Conservation (phyloP, 2,329 filamentous ascomycete genomes). For the Aspergillus tubingensis region DNA sequence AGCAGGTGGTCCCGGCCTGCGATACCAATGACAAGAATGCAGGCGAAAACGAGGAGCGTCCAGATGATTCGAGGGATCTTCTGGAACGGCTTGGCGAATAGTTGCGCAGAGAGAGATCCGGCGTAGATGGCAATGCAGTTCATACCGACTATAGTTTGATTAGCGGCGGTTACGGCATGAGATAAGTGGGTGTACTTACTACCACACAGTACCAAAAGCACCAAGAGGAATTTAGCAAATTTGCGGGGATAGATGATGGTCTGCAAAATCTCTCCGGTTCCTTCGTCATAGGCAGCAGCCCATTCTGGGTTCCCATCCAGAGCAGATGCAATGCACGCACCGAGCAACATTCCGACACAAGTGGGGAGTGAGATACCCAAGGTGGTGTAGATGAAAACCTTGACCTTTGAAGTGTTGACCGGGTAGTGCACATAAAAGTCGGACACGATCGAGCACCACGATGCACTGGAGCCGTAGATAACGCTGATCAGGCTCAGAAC, state of each 20-base stretch:
- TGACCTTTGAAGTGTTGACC: constrained; percentile 47
- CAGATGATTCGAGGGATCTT: constrained; percentile 52
- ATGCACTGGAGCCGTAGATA: constrained; percentile 53
- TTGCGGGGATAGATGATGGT: constrained; percentile 48
- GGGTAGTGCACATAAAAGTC: constrained; percentile 54
- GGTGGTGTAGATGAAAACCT: constrained; percentile 53
- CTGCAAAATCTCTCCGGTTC: constrained; percentile 51
- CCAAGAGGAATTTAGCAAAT: constrained; percentile 50
- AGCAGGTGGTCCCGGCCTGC: constrained; percentile 48
- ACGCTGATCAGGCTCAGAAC: constrained; percentile 49
- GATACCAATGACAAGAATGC: constrained; percentile 50
- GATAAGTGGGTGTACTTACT: constrained; percentile 18
- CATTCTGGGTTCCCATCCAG: constrained; percentile 47
- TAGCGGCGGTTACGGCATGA: neutral
- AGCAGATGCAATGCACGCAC: constrained; percentile 47
- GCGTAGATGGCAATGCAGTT: constrained; percentile 51
- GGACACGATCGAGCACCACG: constrained; percentile 50
- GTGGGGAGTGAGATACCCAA: constrained; percentile 53
- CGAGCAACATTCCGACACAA: constrained; percentile 52
- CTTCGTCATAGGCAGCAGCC: constrained; percentile 32
- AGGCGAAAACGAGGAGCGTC: constrained; percentile 50
- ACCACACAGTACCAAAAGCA: constrained; percentile 36
- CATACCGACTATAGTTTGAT: constrained; percentile 39
- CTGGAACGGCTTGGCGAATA: constrained; percentile 47
- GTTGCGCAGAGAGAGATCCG: constrained; percentile 38